Evolutionary conservation across 1,139 yeast species (phyloP), one percentile per base, ranked within the genome.

Genomic region (Yamadazyma taylorii): DNA sequence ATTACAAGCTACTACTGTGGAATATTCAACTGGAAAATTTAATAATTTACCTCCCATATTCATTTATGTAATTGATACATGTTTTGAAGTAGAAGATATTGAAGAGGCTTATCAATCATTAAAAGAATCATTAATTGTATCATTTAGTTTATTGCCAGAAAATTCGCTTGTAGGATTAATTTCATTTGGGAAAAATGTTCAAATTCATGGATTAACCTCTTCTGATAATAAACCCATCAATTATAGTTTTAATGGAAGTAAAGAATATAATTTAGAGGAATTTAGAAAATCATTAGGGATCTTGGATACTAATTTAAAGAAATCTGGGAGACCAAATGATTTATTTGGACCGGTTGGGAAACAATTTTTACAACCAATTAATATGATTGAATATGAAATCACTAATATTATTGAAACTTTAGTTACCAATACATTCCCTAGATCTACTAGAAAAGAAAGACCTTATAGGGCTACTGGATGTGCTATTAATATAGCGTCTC

Each of bases 61-160:
- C 52, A 52, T 82, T 24, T 81, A 71, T 48, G 79, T 83, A n/a
- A 78, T 85, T 19, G 94, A 85, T 57, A 71, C 84, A 0, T 78
- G 87, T 47, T 48, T 48, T 35, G 83, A 75, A 30, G 53, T 54
- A 3, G 63, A 59, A 10, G 78, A 71, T 35, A 39, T 64, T 9
- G 62, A 48, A 13, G 73, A 66, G 30, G 67, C 72, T 2, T 69
- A 59, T 42, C 52, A 46, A 25, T 72, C 84, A 1, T 59, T 85
- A 41, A 76, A 74, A 45, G 86, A 81, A 33, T 69, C 80, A 4
- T 55, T 85, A 19, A 49, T 70, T 9, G 60, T 71, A 17, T 72
- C 84, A 3, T 57, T 85, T 41, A 70, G 76, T 42, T 64, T 81
- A 41, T 60, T 84, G 17, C 90, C 90, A 0, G 75, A 76, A 21